phyloP scores from a whole-genome alignment of 257 asterid species.

The Fraxinus quadrangulata region DNA sequence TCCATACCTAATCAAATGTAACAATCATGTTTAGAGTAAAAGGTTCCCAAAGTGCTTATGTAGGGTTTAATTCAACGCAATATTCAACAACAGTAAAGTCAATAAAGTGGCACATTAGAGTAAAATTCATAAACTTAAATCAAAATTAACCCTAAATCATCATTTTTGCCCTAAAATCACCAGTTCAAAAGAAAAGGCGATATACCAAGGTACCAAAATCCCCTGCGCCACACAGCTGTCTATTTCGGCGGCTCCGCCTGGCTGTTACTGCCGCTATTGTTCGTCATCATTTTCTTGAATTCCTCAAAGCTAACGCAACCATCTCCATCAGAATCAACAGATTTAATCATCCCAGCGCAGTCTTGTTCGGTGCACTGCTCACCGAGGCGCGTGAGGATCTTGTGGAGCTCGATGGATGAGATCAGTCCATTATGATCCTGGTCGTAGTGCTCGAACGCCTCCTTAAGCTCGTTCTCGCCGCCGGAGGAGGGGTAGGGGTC shows the following conservation, averaged over 20 bases:
- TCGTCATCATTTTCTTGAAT: conserved; percentile 82
- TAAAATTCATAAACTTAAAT: background rate
- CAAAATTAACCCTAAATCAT: background rate
- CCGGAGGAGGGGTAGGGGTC: conserved; percentile 36
- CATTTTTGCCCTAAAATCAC: background rate
- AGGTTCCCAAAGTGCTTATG: too few species aligned
- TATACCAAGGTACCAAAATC: background rate
- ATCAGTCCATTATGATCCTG: conserved; percentile 78
- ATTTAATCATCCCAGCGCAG: conserved; percentile 69
- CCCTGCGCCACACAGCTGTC: background rate
- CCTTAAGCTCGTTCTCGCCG: conserved; percentile 60
- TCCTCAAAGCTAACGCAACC: conserved; percentile 72
- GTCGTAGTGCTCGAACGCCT: conserved; percentile 86
- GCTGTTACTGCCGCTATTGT: conserved; percentile 6
- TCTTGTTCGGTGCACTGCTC: conserved; percentile 60
- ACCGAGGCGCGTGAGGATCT: conserved; percentile 72
- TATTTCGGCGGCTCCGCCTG: background rate
- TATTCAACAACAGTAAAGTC: background rate
- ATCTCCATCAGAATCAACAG: conserved; percentile 83
- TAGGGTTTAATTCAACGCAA: background rate
- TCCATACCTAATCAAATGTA: too few species aligned
- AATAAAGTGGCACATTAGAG: background rate
- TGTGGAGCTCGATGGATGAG: conserved; percentile 73
- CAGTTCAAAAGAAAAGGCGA: background rate
- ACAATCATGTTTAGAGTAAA: too few species aligned